Base-by-base conservation (phyloP, 2,329 filamentous ascomycete genomes). In the Amauroascus niger region DNA sequence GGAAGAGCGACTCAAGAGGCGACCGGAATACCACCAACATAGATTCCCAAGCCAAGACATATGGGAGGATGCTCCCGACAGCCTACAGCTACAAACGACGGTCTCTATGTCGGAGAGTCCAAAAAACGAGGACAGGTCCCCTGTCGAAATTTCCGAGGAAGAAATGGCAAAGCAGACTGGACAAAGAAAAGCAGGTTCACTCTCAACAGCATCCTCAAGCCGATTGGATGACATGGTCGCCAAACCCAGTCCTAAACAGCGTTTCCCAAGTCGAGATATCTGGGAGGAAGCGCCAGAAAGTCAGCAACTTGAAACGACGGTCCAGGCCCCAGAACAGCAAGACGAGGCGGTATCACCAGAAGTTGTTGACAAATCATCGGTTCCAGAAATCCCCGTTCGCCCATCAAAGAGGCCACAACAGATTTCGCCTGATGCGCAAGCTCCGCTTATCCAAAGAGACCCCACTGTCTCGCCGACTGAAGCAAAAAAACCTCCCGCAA, bases 241-340 rank as follows among this genome's bases (percentile, higher is more conserved):
- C 18, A 47, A 43, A 39, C 62, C 68, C 14, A 74, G 74, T 14
- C 65, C 79, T 60, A 75, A 81, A 55, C 82, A 84, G 49, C 82
- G 88, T 11, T 97, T 97, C 67, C 91, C 91, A 0, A 95, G 90
- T 66, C 82, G 83, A 52, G 91, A 97, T 69, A 82, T 96, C 40
- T 96, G 91, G 91, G 91, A 97, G 71, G 91, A 97, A 67, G 83
- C 81, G 0, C 91, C 91, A 1, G 88, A 95, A 62, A 91, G 87
- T 63, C 79, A 87, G 54, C 79, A 86, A 58, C 78, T 94, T 18
- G 82, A 89, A 63, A 86, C 90, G 0, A 90, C 85, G 0, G 83
- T 94, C 48, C 76, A 69, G 18, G 40, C 75, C 56, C 79, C 72
- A 26, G 79, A 78, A 40, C 35, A 49, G 11, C 16, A 44, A 39